Conservation (phyloP, 1,284 basidiomycete species). For the Apiotrichum sp. region DNA sequence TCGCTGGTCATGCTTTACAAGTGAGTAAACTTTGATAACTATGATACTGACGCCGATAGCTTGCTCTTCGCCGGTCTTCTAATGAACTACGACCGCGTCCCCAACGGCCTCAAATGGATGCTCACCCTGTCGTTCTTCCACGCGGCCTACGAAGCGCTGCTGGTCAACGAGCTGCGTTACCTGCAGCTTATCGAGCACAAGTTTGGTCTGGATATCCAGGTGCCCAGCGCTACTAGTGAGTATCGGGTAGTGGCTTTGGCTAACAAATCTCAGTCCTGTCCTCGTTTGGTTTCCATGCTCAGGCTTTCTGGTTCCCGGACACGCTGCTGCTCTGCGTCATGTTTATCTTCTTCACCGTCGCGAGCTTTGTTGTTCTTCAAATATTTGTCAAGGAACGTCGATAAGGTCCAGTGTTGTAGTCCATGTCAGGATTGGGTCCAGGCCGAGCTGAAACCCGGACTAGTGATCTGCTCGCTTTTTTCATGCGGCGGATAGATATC, state of each 20-base stretch:
- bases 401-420: slow-evolving; percentile 37
- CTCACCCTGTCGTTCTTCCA: slow-evolving; percentile 95
- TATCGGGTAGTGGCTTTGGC: not conserved
- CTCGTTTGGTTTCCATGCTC: slow-evolving; percentile 75
- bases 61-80: slow-evolving; percentile 89
- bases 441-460: too few species aligned
- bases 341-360: slow-evolving; percentile 66
- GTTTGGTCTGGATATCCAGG: slow-evolving; percentile 89
- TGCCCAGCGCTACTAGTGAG: slow-evolving; percentile 77
- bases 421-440: too few species aligned
- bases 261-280: slow-evolving; percentile 55
- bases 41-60: slow-evolving; percentile 49
- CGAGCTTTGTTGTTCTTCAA: slow-evolving; percentile 73
- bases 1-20: slow-evolving; percentile 96
- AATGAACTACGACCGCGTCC: slow-evolving; percentile 85
- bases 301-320: slow-evolving; percentile 97
- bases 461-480: too few species aligned
- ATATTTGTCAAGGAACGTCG: slow-evolving; percentile 85
- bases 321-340: slow-evolving; percentile 74
- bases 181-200: slow-evolving; percentile 85
- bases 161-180: slow-evolving; percentile 91
- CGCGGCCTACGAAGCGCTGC: slow-evolving; percentile 92
- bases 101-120: slow-evolving; percentile 69
- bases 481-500: too few species aligned
- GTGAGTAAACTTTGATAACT: slow-evolving; percentile 52